Percentiles rank a stretch among this genome's conserved stretches.
phyloP scores from a whole-genome alignment of 2,329 filamentous ascomycete species.

The Colletotrichum gigasporum region DNA sequence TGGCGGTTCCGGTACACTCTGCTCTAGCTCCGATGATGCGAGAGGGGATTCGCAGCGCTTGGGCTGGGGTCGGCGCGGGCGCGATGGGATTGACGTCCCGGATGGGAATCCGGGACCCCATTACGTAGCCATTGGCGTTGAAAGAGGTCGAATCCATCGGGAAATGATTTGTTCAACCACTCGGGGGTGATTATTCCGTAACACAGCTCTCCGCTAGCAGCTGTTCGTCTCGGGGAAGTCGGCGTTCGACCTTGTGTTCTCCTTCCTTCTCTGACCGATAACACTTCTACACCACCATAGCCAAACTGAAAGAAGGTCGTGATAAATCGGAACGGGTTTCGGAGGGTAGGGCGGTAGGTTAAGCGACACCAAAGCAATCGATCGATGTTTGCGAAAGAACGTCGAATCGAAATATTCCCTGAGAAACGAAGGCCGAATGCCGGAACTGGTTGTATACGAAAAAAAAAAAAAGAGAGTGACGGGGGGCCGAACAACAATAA shows the following conservation, averaged over 20 bases:
- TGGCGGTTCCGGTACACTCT: conserved; percentile 36
- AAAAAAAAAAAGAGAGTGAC: conserved; percentile 23
- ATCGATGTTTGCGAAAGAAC: not conserved
- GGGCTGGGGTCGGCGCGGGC: not conserved
- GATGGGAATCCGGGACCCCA: conserved; percentile 39
- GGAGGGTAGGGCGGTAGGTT: not conserved
- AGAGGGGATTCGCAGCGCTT: conserved; percentile 28
- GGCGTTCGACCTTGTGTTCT: conserved; percentile 5
- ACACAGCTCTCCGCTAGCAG: conserved; percentile 4
- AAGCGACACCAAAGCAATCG: not conserved
- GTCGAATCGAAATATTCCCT: not conserved
- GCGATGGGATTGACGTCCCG: conserved; percentile 30
- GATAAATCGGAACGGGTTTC: not conserved
- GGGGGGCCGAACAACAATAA: too few relatives aligned
- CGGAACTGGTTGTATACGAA: not conserved
- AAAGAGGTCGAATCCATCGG: conserved; percentile 28
- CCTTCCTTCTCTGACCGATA: conserved; percentile 21
- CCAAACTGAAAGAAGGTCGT: conserved; percentile 1
- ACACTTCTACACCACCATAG: conserved; percentile 20
- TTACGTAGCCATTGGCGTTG: conserved; percentile 35
- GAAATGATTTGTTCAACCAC: not conserved
- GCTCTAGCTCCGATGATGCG: conserved; percentile 30
- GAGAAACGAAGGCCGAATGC: not conserved
- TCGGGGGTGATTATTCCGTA: not conserved
- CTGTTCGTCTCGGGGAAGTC: conserved; percentile 6